A percentile compares a stretch with the other conserved stretches of the same genome.
Evolutionary conservation across 352 stramenopile genomes (phyloP).

Genomic region (Thraustochytrium striatum): DNA sequence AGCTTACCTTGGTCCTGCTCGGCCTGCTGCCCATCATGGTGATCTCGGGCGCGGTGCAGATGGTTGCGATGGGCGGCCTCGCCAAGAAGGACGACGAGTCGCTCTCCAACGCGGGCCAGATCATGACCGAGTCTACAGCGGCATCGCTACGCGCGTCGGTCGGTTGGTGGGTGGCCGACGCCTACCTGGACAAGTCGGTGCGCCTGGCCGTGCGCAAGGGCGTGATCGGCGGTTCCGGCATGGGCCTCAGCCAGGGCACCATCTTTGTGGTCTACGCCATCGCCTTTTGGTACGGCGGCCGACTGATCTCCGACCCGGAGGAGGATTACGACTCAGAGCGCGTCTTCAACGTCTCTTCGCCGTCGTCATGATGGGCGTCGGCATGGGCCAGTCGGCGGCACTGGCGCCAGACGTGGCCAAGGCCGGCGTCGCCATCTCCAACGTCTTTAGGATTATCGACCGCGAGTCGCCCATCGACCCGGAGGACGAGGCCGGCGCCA

Average conservation of each 20-base stretch:
- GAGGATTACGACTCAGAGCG: conserved; percentile 65
- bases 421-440: conserved; percentile 58
- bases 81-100: conserved; percentile 31
- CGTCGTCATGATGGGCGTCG: conserved; percentile 62
- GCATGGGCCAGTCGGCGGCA: conserved; percentile 54
- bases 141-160: conserved; percentile 55
- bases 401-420: conserved; percentile 56
- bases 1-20: conserved; percentile 48
- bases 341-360: conserved; percentile 69
- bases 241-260: conserved; percentile 67
- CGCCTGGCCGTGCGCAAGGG: conserved; percentile 56
- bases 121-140: conserved; percentile 53
- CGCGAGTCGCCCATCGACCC: conserved; percentile 61
- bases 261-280: conserved; percentile 66
- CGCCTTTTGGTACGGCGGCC: conserved; percentile 68
- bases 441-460: conserved; percentile 68
- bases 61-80: conserved; percentile 14
- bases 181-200: conserved; percentile 46
- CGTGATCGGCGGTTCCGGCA: conserved; percentile 61
- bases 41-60: conserved; percentile 55
- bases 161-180: conserved; percentile 54
- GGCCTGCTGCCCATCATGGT: conserved; percentile 64
- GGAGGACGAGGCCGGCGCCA: conserved; percentile 53
- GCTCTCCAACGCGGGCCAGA: conserved; percentile 43
- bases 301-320: conserved; percentile 61